Conservation (phyloP, 139 green algal genomes). For the Auxenochlorella pyrenoidosa region DNA sequence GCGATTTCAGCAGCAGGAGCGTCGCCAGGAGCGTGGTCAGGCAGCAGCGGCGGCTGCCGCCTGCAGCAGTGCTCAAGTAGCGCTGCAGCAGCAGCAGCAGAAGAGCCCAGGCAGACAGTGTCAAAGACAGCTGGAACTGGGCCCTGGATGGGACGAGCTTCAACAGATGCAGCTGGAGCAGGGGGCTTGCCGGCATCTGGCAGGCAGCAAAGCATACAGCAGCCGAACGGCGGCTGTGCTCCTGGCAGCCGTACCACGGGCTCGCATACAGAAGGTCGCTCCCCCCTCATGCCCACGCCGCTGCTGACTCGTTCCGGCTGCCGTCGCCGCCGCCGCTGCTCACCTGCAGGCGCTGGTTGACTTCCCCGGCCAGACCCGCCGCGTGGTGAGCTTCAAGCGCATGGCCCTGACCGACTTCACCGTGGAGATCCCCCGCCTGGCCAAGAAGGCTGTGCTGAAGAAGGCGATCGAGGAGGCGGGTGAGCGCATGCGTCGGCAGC, state of each 20-base stretch:
- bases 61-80: not conserved
- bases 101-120: not conserved
- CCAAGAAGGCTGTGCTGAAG: slow-evolving; percentile 90
- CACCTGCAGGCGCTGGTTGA: slow-evolving; percentile 91
- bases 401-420: slow-evolving; percentile 94
- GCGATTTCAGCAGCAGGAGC: not conserved
- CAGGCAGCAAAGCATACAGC: not conserved
- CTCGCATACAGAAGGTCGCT: too few species aligned
- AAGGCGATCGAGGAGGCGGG: slow-evolving; percentile 77
- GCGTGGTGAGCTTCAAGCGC: slow-evolving; percentile 92
- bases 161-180: too few species aligned
- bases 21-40: not conserved
- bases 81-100: not conserved
- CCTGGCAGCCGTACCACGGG: too few species aligned
- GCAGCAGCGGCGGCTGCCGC: not conserved
- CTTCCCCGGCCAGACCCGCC: slow-evolving; percentile 75
- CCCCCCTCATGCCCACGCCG: too few species aligned
- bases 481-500: slow-evolving; percentile 35
- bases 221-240: not conserved
- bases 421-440: slow-evolving; percentile 89
- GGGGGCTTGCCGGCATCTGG: too few species aligned
- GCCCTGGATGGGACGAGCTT: too few species aligned
- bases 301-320: too few species aligned
- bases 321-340: not conserved
- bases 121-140: too few species aligned